A percentile compares a stretch with the other conserved stretches of the same genome.
Conservation (phyloP, 305 asterid species). For the Fraxinus dipetala region DNA sequence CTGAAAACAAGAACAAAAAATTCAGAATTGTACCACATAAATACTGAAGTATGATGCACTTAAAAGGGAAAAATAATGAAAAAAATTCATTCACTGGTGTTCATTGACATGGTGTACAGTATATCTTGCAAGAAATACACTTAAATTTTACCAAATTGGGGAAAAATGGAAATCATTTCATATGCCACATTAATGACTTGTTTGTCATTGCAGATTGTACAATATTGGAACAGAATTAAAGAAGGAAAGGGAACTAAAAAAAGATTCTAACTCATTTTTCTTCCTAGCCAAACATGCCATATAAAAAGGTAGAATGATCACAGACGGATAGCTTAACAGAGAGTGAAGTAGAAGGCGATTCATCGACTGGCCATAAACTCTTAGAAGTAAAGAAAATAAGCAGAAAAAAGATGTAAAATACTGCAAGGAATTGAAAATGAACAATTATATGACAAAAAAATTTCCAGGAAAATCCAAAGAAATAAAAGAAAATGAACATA, state of each 20-base stretch:
- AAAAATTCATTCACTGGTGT: background rate
- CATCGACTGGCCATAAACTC: background rate
- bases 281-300: background rate
- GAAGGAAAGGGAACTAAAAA: background rate
- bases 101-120: background rate
- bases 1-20: conserved; percentile 18
- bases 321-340: background rate
- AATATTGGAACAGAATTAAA: background rate
- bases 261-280: background rate
- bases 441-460: background rate
- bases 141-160: background rate
- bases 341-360: background rate
- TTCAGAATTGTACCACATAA: background rate
- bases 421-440: background rate
- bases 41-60: background rate
- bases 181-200: background rate
- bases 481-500: background rate
- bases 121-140: background rate
- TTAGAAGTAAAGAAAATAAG: background rate
- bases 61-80: background rate
- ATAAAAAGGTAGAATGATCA: background rate
- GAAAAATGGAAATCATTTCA: background rate
- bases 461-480: background rate
- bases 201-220: background rate
- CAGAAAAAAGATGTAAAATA: background rate